Conservation (phyloP, 129 eudicot species). For the Ambrosia trifida region DNA sequence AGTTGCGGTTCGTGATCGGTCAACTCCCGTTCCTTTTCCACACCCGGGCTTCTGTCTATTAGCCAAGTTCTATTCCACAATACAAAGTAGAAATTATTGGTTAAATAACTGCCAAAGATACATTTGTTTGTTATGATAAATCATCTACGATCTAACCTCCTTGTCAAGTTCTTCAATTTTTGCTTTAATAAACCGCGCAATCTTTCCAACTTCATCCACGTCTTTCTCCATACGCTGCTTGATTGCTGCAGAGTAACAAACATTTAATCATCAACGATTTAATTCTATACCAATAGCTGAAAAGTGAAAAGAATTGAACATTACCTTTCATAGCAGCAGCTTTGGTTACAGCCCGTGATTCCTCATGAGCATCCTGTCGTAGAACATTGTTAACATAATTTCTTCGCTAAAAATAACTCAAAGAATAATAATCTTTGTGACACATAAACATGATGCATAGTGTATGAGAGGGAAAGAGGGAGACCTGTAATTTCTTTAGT, state of each 20-base stretch:
- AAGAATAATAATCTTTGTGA: neutral
- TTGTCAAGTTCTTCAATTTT: constrained; percentile 91
- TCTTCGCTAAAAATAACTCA: neutral
- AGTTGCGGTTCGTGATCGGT: constrained; percentile 91
- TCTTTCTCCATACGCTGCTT: constrained; percentile 98
- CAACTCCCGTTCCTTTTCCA: constrained; percentile 97
- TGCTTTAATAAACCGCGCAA: constrained; percentile 78
- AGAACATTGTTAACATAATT: constrained; percentile 16
- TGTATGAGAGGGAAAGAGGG: neutral
- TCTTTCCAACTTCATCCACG: constrained; percentile 90
- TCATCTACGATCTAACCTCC: constrained; percentile 53
- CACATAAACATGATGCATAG: neutral
- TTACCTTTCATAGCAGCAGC: constrained; percentile 95
- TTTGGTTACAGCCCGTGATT: constrained; percentile 84
- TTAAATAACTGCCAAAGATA: neutral
- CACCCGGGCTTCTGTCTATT: constrained; percentile 95
- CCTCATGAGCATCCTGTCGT: constrained; percentile 91
- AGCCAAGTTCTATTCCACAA: constrained; percentile 56
- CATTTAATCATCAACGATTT: neutral
- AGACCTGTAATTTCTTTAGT: constrained; percentile 83
- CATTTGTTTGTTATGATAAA: neutral
- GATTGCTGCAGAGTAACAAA: constrained; percentile 58
- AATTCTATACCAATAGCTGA: constrained; percentile 4
- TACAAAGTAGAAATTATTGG: neutral
- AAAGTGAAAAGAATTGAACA: neutral